A percentile compares a stretch with the other conserved stretches of the same genome.
Evolutionary conservation across 2,329 filamentous ascomycete genomes (phyloP).

Genomic region (Colletotrichum simmondsii): DNA sequence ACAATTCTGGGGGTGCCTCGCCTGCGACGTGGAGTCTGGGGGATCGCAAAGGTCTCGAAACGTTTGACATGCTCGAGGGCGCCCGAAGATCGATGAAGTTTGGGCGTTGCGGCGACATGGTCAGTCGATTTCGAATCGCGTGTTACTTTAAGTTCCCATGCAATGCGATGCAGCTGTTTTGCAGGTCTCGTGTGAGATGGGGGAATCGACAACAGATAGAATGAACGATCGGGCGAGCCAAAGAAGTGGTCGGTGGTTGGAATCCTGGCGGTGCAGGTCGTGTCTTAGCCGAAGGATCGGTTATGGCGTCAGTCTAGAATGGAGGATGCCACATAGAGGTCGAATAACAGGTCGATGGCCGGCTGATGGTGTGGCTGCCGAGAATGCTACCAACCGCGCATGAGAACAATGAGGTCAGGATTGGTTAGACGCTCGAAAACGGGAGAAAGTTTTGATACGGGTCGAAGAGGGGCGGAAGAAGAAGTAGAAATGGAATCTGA

Average conservation of each 20-base stretch:
- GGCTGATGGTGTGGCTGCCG: conserved; percentile 27
- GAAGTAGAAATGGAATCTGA: neutral
- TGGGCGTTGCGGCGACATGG: conserved; percentile 66
- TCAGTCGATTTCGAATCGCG: conserved; percentile 12
- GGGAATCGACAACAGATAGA: conserved; percentile 11
- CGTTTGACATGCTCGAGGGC: conserved; percentile 55
- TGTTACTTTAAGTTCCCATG: conserved; percentile 21
- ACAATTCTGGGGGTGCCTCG: conserved; percentile 88
- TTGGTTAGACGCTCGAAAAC: conserved; percentile 10
- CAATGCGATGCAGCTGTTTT: conserved; percentile 12
- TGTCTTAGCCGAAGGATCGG: conserved; percentile 36
- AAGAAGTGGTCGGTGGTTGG: conserved; percentile 31
- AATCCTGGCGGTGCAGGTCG: conserved; percentile 30
- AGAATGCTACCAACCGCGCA: conserved; percentile 32
- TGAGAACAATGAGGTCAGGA: conserved; percentile 38
- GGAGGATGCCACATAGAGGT: conserved; percentile 24
- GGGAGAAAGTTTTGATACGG: neutral
- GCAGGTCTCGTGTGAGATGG: neutral
- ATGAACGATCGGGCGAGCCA: conserved; percentile 1
- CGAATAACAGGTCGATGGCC: conserved; percentile 20
- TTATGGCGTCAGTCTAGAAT: conserved; percentile 37
- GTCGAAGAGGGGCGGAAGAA: neutral
- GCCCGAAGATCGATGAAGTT: conserved; percentile 70
- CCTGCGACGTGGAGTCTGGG: conserved; percentile 81
- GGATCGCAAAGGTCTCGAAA: conserved; percentile 71